Evolutionary conservation across 331 rosid genomes (phyloP).

Genomic region (Cydonia oblonga): DNA sequence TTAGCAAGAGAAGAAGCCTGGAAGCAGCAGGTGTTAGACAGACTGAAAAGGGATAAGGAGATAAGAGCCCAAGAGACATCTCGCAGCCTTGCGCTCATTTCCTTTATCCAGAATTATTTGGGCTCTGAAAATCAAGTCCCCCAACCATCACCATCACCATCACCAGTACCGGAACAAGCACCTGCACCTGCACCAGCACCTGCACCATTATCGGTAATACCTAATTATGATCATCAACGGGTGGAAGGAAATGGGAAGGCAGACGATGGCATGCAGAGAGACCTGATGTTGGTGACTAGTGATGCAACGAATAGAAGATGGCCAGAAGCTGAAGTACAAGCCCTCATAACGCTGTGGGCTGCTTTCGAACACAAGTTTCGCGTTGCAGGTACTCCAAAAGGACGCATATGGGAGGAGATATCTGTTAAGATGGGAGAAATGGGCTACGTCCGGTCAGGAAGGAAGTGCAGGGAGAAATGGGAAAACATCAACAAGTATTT

Average conservation of each 20-base stretch:
- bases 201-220: neutral
- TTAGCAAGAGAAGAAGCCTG: conserved; percentile 68
- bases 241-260: conserved; percentile 31
- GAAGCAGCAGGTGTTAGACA: conserved; percentile 62
- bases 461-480: conserved; percentile 86
- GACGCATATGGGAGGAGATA: conserved; percentile 74
- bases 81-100: conserved; percentile 54
- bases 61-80: conserved; percentile 58
- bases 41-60: conserved; percentile 50
- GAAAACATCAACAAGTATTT: conserved; percentile 80
- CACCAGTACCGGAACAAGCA: neutral
- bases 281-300: neutral
- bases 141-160: conserved; percentile 6
- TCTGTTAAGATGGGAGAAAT: conserved; percentile 38
- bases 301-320: conserved; percentile 49
- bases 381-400: conserved; percentile 25
- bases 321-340: conserved; percentile 67
- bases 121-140: conserved; percentile 45
- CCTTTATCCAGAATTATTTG: conserved; percentile 43
- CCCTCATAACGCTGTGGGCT: conserved; percentile 48
- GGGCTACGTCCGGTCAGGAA: conserved; percentile 59
- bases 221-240: neutral
- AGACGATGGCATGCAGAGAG: conserved; percentile 17
- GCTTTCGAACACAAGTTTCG: conserved; percentile 42
- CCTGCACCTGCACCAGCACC: neutral